Conservation (phyloP, 257 asterid species). For the Mitragyna speciosa region DNA sequence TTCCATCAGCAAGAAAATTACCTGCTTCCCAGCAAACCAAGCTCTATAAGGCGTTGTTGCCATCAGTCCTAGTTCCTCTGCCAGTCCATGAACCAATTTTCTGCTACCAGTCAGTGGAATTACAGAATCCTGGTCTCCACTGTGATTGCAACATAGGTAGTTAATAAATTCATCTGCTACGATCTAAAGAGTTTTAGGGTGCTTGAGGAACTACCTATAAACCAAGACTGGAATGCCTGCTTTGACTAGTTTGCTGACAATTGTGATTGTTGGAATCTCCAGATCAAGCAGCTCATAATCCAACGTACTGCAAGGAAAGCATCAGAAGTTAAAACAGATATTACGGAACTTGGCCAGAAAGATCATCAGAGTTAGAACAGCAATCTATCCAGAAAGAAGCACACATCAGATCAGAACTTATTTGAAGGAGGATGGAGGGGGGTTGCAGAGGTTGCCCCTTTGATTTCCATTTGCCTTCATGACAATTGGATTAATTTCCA, state of each 20-base stretch:
- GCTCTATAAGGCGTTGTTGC: constrained; percentile 58
- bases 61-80: constrained; percentile 43
- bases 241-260: constrained; percentile 48
- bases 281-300: constrained; percentile 58
- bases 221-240: constrained; percentile 54
- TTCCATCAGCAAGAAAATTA: constrained; percentile 4
- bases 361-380: too few relatives aligned
- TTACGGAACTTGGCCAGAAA: not conserved
- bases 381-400: too few relatives aligned
- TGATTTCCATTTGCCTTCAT: too few relatives aligned
- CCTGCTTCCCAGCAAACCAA: constrained; percentile 69
- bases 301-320: constrained; percentile 35
- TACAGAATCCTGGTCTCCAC: constrained; percentile 79
- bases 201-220: constrained; percentile 40
- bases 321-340: too few relatives aligned
- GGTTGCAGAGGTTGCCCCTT: too few relatives aligned
- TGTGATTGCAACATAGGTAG: constrained; percentile 19
- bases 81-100: constrained; percentile 38
- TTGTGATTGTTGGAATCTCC: constrained; percentile 56
- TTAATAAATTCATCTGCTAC: too few relatives aligned
- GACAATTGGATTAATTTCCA: too few relatives aligned
- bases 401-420: too few relatives aligned
- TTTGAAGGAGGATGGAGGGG: too few relatives aligned
- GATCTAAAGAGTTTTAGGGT: too few relatives aligned
- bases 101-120: constrained; percentile 70